These are phyloP conservation scores for Hericium erinaceus DNA, from an alignment of 768 basidiomycete genomes.

Conservation along the genomic window DNA sequence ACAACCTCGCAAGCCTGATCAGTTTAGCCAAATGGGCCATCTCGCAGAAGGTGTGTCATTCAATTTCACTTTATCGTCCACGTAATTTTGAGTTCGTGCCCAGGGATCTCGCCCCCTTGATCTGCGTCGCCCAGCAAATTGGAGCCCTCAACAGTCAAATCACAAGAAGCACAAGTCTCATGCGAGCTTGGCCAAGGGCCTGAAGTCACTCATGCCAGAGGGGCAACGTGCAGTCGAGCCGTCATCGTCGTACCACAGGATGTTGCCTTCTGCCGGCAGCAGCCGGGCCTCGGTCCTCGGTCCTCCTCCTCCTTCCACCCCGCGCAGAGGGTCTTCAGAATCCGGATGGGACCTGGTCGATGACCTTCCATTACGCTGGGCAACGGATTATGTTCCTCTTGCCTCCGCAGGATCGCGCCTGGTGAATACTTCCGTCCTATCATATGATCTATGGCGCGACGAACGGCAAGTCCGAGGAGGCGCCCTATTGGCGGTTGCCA, in stretches of 20 bases:
- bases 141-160: conserved; percentile 39
- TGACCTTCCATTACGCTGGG: conserved; percentile 69
- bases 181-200: conserved; percentile 49
- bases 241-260: conserved; percentile 8
- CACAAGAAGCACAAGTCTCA: conserved; percentile 42
- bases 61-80: not conserved
- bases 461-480: conserved; percentile 38
- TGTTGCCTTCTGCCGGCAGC: not conserved
- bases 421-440: conserved; percentile 44
- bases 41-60: conserved; percentile 45
- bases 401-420: conserved; percentile 59
- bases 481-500: conserved; percentile 62
- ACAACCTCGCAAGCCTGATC: conserved; percentile 66
- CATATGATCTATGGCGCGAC: conserved; percentile 63
- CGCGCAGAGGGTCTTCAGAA: not conserved
- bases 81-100: not conserved
- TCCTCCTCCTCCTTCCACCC: not conserved
- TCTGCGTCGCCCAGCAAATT: conserved; percentile 40
- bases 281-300: not conserved
- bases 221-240: conserved; percentile 22
- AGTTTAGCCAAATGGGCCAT: conserved; percentile 71
- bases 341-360: conserved; percentile 59
- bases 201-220: conserved; percentile 51
- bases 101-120: conserved; percentile 57
- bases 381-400: conserved; percentile 80